phyloP scores from a whole-genome alignment of 176 grass and related monocot species.

The Puccinellia tenuiflora region DNA sequence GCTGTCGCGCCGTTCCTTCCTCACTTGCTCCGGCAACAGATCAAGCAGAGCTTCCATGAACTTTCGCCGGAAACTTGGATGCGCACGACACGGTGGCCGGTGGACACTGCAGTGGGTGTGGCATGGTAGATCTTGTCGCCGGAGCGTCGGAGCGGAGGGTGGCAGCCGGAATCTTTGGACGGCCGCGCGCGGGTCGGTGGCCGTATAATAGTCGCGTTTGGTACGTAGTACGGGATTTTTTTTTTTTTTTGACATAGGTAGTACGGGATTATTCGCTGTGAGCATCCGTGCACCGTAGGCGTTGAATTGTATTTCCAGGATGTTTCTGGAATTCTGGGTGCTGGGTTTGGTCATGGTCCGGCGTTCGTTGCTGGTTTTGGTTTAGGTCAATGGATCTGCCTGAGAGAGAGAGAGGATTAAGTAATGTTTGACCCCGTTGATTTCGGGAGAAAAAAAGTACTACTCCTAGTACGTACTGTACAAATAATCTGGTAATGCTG shows the following conservation, averaged over 20 bases:
- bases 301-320: not conserved
- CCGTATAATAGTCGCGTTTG: too few species aligned
- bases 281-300: not conserved
- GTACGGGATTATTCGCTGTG: not conserved
- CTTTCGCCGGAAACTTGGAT: not conserved
- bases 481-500: too few species aligned
- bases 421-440: not conserved
- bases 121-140: not conserved
- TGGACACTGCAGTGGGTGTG: not conserved
- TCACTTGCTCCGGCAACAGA: too few species aligned
- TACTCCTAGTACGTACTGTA: too few species aligned
- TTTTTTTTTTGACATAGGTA: too few species aligned
- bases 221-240: too few species aligned
- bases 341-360: too few species aligned
- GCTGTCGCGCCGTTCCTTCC: too few species aligned
- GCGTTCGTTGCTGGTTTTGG: not conserved
- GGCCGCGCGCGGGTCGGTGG: too few species aligned
- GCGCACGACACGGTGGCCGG: too few species aligned
- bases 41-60: slow-evolving; percentile 15
- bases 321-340: not conserved
- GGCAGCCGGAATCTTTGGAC: slow-evolving; percentile 25
- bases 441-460: too few species aligned
- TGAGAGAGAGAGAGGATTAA: not conserved
- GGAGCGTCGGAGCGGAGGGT: not conserved
- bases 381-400: too few species aligned